Percentiles rank a stretch among this genome's conserved stretches.
These are phyloP conservation scores for Olyra latifolia DNA, from an alignment of 176 grass and related monocot species.

Conservation along the genomic window DNA sequence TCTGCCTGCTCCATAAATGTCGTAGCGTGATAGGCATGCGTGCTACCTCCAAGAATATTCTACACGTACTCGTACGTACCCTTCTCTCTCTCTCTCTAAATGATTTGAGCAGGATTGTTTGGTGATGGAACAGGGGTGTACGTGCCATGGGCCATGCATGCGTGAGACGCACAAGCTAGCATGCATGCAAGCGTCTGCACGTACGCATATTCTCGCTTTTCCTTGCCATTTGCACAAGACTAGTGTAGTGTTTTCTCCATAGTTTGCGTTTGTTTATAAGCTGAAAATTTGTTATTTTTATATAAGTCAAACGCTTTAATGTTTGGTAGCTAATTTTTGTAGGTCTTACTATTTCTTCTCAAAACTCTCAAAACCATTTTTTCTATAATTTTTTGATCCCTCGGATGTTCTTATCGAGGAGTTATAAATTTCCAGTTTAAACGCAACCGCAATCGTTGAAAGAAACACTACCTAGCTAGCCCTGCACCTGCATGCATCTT, in stretches of 20 bases:
- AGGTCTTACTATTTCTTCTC: too few species aligned
- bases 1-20: background rate
- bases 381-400: too few species aligned
- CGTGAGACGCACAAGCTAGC: background rate
- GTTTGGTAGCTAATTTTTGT: too few species aligned
- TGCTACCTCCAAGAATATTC: conserved; percentile 33
- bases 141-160: background rate
- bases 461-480: too few species aligned
- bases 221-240: background rate
- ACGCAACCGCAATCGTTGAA: too few species aligned
- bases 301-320: too few species aligned
- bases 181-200: background rate
- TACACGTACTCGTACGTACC: background rate
- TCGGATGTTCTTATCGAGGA: too few species aligned
- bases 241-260: too few species aligned
- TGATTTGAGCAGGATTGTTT: conserved; percentile 39
- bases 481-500: background rate
- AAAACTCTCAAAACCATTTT: too few species aligned
- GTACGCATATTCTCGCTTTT: conserved; percentile 26
- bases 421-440: too few species aligned
- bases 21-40: background rate
- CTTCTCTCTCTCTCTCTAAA: background rate
- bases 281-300: too few species aligned
- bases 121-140: conserved; percentile 5
- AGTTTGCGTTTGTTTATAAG: too few species aligned